phyloP scores from a whole-genome alignment of 2,329 filamentous ascomycete genomes.

The Fusarium sp. region DNA sequence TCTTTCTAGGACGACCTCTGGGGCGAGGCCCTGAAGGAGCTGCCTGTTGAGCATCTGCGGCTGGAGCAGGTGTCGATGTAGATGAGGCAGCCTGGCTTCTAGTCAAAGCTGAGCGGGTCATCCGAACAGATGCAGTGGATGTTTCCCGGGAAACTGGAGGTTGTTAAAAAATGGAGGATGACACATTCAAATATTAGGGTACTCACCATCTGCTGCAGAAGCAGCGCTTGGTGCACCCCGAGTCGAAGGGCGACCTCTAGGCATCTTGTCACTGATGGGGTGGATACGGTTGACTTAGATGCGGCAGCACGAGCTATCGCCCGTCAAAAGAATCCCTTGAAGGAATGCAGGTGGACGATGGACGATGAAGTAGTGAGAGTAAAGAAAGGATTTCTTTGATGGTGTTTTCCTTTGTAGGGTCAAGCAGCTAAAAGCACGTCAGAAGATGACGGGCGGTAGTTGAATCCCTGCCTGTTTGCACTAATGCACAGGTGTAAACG shows the following conservation, averaged over 20 bases:
- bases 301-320: background rate
- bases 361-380: background rate
- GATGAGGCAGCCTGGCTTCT: slow-evolving; percentile 33
- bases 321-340: background rate
- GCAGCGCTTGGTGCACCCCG: slow-evolving; percentile 36
- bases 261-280: slow-evolving; percentile 42
- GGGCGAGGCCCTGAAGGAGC: slow-evolving; percentile 10
- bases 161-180: slow-evolving; percentile 8
- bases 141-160: slow-evolving; percentile 37
- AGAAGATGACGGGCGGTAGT: slow-evolving; percentile 12
- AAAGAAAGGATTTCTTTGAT: background rate
- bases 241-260: slow-evolving; percentile 51
- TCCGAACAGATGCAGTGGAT: slow-evolving; percentile 38
- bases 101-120: slow-evolving; percentile 49
- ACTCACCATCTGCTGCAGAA: slow-evolving; percentile 40
- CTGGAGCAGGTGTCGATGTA: slow-evolving; percentile 9
- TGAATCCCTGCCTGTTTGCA: slow-evolving; percentile 31
- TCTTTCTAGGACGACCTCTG: slow-evolving; percentile 49
- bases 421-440: slow-evolving; percentile 6
- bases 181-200: background rate
- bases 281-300: background rate
- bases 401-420: slow-evolving; percentile 4
- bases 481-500: slow-evolving; percentile 38
- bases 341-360: background rate
- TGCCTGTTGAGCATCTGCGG: slow-evolving; percentile 5